Percentiles rank a stretch among this genome's conserved stretches.
These are phyloP conservation scores for Conringia planisiliqua DNA, from an alignment of 345 rosid species.

Conservation along the genomic window DNA sequence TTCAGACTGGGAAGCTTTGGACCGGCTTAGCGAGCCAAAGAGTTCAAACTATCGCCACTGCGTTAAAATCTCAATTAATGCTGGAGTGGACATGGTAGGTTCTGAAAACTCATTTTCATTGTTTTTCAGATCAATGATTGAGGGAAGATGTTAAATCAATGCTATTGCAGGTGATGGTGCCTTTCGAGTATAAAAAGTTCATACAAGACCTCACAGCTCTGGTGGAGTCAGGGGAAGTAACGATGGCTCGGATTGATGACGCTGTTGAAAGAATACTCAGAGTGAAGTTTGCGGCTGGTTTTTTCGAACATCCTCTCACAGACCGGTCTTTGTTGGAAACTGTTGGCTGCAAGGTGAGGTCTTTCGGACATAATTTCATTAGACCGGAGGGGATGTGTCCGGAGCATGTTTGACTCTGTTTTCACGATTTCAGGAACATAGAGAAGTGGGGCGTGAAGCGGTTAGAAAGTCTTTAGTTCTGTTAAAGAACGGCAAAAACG, in stretches of 20 bases:
- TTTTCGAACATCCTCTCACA: constrained; percentile 71
- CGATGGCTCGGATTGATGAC: constrained; percentile 62
- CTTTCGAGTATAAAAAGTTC: constrained; percentile 49
- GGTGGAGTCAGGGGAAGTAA: constrained; percentile 72
- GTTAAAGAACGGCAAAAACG: constrained; percentile 64
- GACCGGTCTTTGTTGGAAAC: constrained; percentile 59
- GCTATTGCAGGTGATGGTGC: constrained; percentile 72
- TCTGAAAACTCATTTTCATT: background rate
- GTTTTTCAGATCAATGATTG: background rate
- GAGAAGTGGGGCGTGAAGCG: constrained; percentile 69
- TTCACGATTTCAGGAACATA: constrained; percentile 41
- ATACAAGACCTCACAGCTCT: constrained; percentile 44
- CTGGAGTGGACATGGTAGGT: constrained; percentile 87
- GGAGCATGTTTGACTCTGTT: background rate
- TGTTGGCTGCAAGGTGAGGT: constrained; percentile 78
- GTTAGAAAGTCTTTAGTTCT: constrained; percentile 79
- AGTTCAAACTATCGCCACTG: constrained; percentile 64
- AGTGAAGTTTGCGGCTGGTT: constrained; percentile 81
- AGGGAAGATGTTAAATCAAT: background rate
- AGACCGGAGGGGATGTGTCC: background rate
- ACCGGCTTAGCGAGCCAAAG: constrained; percentile 46
- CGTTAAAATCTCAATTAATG: constrained; percentile 60
- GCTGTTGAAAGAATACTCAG: constrained; percentile 83
- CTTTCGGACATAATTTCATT: constrained; percentile 41
- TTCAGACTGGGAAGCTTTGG: constrained; percentile 80